Evolutionary conservation across 352 stramenopile genomes (phyloP).

Genomic region (Phytophthora boehmeriae): DNA sequence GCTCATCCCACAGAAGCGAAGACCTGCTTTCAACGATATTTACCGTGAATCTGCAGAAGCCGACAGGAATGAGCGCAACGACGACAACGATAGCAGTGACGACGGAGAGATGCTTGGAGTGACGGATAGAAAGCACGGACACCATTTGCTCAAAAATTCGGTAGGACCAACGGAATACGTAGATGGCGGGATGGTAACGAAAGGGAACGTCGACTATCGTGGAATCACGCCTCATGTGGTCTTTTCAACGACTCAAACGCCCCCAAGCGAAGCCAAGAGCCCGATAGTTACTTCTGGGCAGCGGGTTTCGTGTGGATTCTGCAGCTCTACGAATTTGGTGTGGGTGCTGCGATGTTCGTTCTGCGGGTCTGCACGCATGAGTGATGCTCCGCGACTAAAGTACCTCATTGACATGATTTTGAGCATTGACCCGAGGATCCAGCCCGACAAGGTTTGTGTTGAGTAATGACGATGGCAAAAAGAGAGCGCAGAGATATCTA

Average conservation of each 20-base stretch:
- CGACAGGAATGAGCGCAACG: constrained; percentile 8
- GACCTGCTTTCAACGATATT: constrained; percentile 16
- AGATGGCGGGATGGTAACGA: constrained; percentile 51
- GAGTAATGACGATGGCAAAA: neutral
- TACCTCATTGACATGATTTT: constrained; percentile 84
- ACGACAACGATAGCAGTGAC: constrained; percentile 21
- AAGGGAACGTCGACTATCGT: constrained; percentile 51
- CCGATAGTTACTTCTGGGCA: constrained; percentile 30
- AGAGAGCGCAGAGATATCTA: neutral
- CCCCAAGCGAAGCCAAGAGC: constrained; percentile 60
- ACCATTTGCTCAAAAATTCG: constrained; percentile 31
- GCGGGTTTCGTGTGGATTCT: constrained; percentile 66
- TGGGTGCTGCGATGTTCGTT: constrained; percentile 77
- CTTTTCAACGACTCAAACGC: constrained; percentile 58
- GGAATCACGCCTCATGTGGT: constrained; percentile 73
- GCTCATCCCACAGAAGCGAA: constrained; percentile 11
- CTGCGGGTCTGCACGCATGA: constrained; percentile 73
- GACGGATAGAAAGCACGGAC: constrained; percentile 20
- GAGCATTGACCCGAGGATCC: constrained; percentile 70
- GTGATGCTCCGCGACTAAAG: constrained; percentile 70
- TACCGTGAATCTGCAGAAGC: constrained; percentile 12
- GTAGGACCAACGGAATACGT: constrained; percentile 41
- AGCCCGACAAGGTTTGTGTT: constrained; percentile 47
- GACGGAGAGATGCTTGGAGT: constrained; percentile 14
- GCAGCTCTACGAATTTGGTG: constrained; percentile 68